Base-by-base conservation (phyloP, 257 asterid species). In the Plantago ovata region DNA sequence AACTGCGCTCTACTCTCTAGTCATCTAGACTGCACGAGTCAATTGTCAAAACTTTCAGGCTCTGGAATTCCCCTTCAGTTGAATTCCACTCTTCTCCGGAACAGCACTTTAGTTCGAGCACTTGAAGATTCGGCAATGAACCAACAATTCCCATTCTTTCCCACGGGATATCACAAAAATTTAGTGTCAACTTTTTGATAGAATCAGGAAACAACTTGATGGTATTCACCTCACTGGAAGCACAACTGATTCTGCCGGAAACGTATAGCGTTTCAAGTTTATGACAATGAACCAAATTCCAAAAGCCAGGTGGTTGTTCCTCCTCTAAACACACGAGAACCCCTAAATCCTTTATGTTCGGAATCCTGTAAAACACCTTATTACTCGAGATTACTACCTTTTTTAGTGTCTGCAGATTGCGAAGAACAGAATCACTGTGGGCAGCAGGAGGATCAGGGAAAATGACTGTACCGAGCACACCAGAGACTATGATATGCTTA, bases 121-220 rank as follows among this genome's bases (percentile, higher is more conserved):
- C 20, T 45, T 60, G 57, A 21, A 60, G 62, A 42, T 53, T 53
- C 4, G 28, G 49, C 42, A 67, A 22, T 4, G 56, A 43, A 22
- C 72, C 72, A 36, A 60, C 11, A 1, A 18, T 13, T 2, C 41
- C 6, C 63, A 66, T 58, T 22, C 49, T 13, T 9, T 13, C 20
- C 45, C 62, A 45, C 15, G 60, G 55, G 33, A 66, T 22, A 20
- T 3, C 7, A 13, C 57, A 36, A 3, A 18, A 28, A 0, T 0
- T 0, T 24, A 67, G 32, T 43, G 38, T 53, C 51, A 67, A 61
- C 62, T 21, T 38, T 22, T 38, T 67, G 38, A 67, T 48, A 28
- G 45, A 42, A 47, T 19, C 7, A 7, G 51, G 13, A 28, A 18
- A 19, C n/a, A 3, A 7, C 10, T 24, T 24, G 32, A 19, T 22